Percentiles rank a stretch among this genome's conserved stretches.
phyloP scores from a whole-genome alignment of 139 green algal genomes.

The Pleodorina starrii region DNA sequence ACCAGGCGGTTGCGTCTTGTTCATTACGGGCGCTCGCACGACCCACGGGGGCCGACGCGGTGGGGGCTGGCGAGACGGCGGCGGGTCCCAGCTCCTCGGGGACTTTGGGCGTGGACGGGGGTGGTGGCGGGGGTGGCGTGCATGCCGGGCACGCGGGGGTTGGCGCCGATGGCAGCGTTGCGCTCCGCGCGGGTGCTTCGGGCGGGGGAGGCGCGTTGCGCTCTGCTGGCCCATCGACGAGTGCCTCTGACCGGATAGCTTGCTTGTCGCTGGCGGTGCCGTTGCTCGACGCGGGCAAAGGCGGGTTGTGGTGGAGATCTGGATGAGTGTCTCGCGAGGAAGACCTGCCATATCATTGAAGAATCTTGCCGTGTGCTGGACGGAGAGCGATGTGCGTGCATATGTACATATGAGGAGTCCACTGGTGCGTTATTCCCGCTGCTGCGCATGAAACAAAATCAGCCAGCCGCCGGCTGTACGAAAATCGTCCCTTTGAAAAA shows the following conservation, averaged over 20 bases:
- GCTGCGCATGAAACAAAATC: too few species aligned
- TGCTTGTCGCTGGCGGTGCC: slow-evolving; percentile 32
- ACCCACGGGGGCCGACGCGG: background rate
- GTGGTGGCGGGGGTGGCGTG: too few species aligned
- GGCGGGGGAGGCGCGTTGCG: background rate
- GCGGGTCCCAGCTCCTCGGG: too few species aligned
- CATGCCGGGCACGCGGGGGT: background rate
- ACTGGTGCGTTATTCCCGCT: too few species aligned
- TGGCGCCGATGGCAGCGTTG: background rate
- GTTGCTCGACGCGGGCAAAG: background rate
- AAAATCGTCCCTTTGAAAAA: too few species aligned
- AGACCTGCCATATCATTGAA: background rate
- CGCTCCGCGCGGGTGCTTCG: background rate
- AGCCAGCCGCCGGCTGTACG: too few species aligned
- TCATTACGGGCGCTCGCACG: background rate
- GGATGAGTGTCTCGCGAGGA: background rate
- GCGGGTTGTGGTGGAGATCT: background rate
- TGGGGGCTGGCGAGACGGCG: background rate
- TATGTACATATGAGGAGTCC: too few species aligned
- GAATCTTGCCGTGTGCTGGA: too few species aligned
- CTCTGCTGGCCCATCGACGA: background rate
- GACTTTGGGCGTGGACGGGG: too few species aligned
- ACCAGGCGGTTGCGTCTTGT: background rate
- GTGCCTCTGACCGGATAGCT: background rate
- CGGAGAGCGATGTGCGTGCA: too few species aligned